Conservation (phyloP, 495 filamentous ascomycete species). For the Neurospora sp. region DNA sequence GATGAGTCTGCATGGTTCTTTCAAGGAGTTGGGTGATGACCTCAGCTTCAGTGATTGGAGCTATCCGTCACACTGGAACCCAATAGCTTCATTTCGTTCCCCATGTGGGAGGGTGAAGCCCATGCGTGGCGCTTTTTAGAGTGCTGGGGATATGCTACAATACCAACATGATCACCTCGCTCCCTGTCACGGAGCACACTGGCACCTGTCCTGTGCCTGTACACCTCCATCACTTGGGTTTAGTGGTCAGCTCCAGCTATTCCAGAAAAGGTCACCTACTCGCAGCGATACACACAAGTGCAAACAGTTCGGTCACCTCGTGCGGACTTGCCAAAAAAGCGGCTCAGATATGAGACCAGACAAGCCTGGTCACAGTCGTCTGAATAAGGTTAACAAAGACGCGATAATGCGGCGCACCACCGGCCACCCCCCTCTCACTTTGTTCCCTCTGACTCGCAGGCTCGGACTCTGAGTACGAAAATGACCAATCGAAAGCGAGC, state of each 20-base stretch:
- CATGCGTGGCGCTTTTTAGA: neutral
- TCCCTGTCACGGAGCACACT: neutral
- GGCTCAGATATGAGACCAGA: neutral
- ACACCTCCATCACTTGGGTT: neutral
- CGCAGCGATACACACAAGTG: neutral
- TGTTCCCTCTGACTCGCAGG: neutral
- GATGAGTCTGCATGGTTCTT: neutral
- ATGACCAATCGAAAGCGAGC: neutral
- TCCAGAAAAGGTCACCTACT: neutral
- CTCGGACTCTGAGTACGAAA: neutral
- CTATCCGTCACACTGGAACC: neutral
- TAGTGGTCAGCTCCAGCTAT: neutral
- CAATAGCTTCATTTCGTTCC: neutral
- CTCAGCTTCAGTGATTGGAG: neutral
- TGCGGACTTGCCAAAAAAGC: neutral
- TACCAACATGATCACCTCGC: too few species aligned
- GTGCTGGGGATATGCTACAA: neutral
- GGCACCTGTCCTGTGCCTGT: neutral
- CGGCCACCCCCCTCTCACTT: neutral
- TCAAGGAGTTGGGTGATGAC: neutral
- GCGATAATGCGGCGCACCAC: conserved; percentile 2
- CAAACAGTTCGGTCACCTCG: conserved; percentile 1
- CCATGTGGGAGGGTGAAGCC: neutral
- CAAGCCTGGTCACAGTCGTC: conserved; percentile 12
- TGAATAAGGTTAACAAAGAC: conserved; percentile 24